A percentile compares a stretch with the other conserved stretches of the same genome.
These are phyloP conservation scores for Amanita pallidorosea DNA, from an alignment of 768 basidiomycete species.

Conservation along the genomic window DNA sequence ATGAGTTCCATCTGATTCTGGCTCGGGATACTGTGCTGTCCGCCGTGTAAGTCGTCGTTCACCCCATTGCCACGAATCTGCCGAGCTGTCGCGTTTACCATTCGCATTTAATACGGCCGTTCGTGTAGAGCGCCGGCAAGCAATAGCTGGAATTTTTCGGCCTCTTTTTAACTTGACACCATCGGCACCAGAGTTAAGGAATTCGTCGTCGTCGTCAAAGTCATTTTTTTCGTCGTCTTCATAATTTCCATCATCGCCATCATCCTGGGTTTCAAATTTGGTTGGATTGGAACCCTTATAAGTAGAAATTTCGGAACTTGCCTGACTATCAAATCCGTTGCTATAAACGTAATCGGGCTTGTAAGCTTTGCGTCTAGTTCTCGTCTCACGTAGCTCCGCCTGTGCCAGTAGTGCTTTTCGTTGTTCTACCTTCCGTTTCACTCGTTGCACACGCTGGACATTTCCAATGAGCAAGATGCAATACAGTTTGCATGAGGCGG, in stretches of 20 bases:
- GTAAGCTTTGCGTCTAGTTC: slow-evolving; percentile 62
- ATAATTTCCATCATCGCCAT: slow-evolving; percentile 52
- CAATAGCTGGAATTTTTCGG: slow-evolving; percentile 19
- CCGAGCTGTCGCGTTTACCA: slow-evolving; percentile 40
- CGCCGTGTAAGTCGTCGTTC: slow-evolving; percentile 65
- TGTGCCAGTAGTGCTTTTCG: slow-evolving; percentile 54
- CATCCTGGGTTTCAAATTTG: slow-evolving; percentile 34
- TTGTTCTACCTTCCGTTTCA: slow-evolving; percentile 61
- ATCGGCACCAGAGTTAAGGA: slow-evolving; percentile 27
- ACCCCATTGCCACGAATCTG: slow-evolving; percentile 55
- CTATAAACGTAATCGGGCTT: slow-evolving; percentile 78
- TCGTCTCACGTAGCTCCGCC: slow-evolving; percentile 68
- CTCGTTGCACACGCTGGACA: slow-evolving; percentile 58
- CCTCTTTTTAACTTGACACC: slow-evolving; percentile 30
- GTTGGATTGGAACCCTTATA: slow-evolving; percentile 12
- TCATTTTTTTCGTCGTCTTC: slow-evolving; percentile 51
- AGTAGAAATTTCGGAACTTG: slow-evolving; percentile 20
- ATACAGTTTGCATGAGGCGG: slow-evolving; percentile 1
- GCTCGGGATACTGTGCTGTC: slow-evolving; percentile 40
- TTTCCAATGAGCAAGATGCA: slow-evolving; percentile 1
- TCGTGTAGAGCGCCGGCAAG: slow-evolving; percentile 45
- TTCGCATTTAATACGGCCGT: slow-evolving; percentile 36
- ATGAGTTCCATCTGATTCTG: slow-evolving; percentile 37
- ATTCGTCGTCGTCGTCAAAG: slow-evolving; percentile 39
- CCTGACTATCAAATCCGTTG: slow-evolving; percentile 56